Base-by-base conservation (phyloP, 306 rosid species). In the Vigna angularis region DNA sequence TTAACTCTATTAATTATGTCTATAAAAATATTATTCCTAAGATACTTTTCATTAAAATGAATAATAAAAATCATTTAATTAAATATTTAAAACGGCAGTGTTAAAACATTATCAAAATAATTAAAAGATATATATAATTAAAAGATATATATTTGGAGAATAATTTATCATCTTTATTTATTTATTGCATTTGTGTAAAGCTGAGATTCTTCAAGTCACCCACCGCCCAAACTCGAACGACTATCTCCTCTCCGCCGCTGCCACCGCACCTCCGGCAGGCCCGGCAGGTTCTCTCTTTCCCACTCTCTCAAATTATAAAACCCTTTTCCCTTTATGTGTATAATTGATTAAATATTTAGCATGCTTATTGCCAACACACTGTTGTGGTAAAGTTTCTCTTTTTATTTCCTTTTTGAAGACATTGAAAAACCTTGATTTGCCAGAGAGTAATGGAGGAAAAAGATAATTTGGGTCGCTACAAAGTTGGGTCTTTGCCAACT, bases 401-500 rank as follows among this genome's bases (percentile, higher is more conserved):
- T n/a, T 52, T 22, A 1, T 51, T 53, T 72, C 20, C 38, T 30
- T 28, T 69, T 51, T 70, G 51, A 70, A 52, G 56, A 65, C 48
- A 70, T 61, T 32, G 17, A 42, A 75, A 75, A 75, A 2, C 75
- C 66, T 72, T 82, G 66, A 59, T 79, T 83, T 72, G 34, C 58
- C 81, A 86, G 85, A 86, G 85, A 55, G 70, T 32, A 45, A 88
- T 88, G 93, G 90, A 89, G 80, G 82, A 70, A 76, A 73, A 59
- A 71, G 78, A 79, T 28, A 71, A 68, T 3, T 64, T 88, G 65
- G 9, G 53, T 48, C 1, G 52, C 53, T 89, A 79, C 86, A 79
- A 76, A 91, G 89, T 91, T 73, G 98, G 94, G 47, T 77, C 89
- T 81, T 74, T 85, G 68, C 91, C 94, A 17, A 90, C 94, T 71